Conservation (phyloP, 1,139 yeast species). For the Debaryomyces coudertii region DNA sequence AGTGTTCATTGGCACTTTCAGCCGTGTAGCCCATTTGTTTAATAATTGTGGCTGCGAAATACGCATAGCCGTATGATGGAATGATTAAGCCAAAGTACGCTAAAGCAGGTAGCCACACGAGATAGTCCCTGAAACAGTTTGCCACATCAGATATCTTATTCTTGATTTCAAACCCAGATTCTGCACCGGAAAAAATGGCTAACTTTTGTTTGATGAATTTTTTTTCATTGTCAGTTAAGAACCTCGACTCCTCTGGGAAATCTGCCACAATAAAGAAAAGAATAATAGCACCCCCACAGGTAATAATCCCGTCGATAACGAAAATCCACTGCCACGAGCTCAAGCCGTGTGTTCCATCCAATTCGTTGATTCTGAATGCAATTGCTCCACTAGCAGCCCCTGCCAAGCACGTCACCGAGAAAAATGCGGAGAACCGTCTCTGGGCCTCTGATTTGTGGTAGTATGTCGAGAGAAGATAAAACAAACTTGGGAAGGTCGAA, state of each 20-base stretch:
- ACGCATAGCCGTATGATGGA: slow-evolving; percentile 74
- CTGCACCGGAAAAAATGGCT: slow-evolving; percentile 52
- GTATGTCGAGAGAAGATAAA: slow-evolving; percentile 62
- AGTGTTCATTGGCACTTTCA: slow-evolving; percentile 64
- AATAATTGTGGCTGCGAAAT: slow-evolving; percentile 68
- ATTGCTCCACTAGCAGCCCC: slow-evolving; percentile 50
- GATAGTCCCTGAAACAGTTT: slow-evolving; percentile 48
- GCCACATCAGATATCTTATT: slow-evolving; percentile 45
- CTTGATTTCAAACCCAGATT: slow-evolving; percentile 56
- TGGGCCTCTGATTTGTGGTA: slow-evolving; percentile 66
- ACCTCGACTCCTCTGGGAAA: slow-evolving; percentile 55
- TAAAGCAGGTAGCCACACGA: slow-evolving; percentile 60
- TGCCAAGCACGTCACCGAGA: slow-evolving; percentile 48
- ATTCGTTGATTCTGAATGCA: slow-evolving; percentile 44
- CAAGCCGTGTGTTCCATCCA: slow-evolving; percentile 42
- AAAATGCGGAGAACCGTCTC: slow-evolving; percentile 67
- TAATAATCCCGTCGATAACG: slow-evolving; percentile 71
- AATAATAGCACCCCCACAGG: slow-evolving; percentile 60
- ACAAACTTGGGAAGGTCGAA: slow-evolving; percentile 74
- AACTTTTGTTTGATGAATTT: slow-evolving; percentile 56
- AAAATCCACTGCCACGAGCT: slow-evolving; percentile 76
- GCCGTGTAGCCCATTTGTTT: slow-evolving; percentile 60
- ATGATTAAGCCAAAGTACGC: slow-evolving; percentile 65
- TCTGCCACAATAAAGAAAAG: slow-evolving; percentile 59
- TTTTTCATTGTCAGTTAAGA: slow-evolving; percentile 51